Base-by-base conservation (phyloP, 2,329 filamentous ascomycete species). In the Boeremia exigua region DNA sequence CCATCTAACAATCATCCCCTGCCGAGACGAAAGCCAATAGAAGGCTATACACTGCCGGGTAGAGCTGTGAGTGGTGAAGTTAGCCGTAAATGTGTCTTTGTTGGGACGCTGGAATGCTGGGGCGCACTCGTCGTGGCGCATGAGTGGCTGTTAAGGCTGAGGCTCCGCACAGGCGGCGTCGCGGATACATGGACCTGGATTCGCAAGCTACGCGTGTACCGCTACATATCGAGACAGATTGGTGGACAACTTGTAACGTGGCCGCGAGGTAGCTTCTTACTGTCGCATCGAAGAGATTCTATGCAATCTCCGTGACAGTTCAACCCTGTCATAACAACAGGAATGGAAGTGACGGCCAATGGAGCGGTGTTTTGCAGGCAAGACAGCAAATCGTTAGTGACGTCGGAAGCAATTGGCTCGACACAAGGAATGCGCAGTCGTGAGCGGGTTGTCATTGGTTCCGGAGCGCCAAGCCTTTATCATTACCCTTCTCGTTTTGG, bases 131-230 rank as follows among this genome's bases (percentile, higher is more conserved):
- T 17, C 11, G 19, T 38, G 17, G 34, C 43, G 28, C 36, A 15
- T 34, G 47, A 56, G 47, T 50, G 53, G 46, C 28, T 50, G 15
- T 47, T 15, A 9, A 25, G n/a, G 15, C 23, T 44, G 34, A 55
- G 53, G 53, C 53, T 55, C 46, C 53, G 46, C 53, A 42, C 46
- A 49, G 46, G 34, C 42, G 46, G 52, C 46, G 40, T 49, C 46
- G 40, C 34, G 40, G 46, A 54, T 39, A 55, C 52, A 49, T 32
- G 53, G 47, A 32, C 37, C 47, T 42, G 37, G 53, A 43, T 47
- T 34, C 29, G 39, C 52, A 49, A 44, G 51, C 30, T 48, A 54
- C 33, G 52, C 52, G 38, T 49, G 28, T 45, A 36, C 46, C 27
- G 39, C 40, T 33, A 46, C 46, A 42, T 28, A 15, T 36, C 46